These are phyloP conservation scores for Gentiana macrophylla DNA, from an alignment of 257 asterid species.

Conservation along the genomic window DNA sequence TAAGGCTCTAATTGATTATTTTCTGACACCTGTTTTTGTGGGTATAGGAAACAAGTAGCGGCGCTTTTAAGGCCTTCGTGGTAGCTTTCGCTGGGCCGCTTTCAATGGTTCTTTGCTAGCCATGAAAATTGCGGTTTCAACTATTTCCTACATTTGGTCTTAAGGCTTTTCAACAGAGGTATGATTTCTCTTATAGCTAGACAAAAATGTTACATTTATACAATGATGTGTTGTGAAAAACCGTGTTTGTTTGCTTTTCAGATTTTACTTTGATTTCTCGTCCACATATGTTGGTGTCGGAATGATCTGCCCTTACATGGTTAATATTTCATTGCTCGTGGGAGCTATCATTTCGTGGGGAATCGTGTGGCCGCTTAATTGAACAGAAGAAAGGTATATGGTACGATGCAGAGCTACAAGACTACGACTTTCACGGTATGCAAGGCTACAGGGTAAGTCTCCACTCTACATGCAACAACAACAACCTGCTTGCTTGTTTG, in stretches of 20 bases:
- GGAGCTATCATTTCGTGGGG: slow-evolving; percentile 40
- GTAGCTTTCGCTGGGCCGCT: no score
- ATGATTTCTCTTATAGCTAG: neutral
- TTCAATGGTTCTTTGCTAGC: neutral
- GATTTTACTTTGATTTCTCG: no score
- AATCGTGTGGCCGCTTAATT: slow-evolving; percentile 46
- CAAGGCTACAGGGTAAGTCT: slow-evolving; percentile 88
- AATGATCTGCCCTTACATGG: no score
- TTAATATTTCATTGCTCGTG: no score
- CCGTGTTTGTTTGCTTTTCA: slow-evolving; percentile 48
- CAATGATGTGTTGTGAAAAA: no score
- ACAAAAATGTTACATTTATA: no score
- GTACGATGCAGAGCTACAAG: slow-evolving; percentile 37
- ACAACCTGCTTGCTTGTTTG: no score
- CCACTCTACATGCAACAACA: neutral
- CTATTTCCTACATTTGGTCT: slow-evolving; percentile 66
- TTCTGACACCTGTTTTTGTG: neutral
- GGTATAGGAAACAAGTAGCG: no score
- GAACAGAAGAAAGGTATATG: slow-evolving; percentile 46
- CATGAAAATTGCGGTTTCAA: slow-evolving; percentile 38
- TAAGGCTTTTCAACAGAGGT: slow-evolving; percentile 36
- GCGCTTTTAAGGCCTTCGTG: no score
- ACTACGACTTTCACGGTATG: slow-evolving; percentile 60
- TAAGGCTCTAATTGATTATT: neutral
- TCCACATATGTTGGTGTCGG: no score